Base-by-base conservation (phyloP, 2,329 filamentous ascomycete species). In the Trichophyton equinum region DNA sequence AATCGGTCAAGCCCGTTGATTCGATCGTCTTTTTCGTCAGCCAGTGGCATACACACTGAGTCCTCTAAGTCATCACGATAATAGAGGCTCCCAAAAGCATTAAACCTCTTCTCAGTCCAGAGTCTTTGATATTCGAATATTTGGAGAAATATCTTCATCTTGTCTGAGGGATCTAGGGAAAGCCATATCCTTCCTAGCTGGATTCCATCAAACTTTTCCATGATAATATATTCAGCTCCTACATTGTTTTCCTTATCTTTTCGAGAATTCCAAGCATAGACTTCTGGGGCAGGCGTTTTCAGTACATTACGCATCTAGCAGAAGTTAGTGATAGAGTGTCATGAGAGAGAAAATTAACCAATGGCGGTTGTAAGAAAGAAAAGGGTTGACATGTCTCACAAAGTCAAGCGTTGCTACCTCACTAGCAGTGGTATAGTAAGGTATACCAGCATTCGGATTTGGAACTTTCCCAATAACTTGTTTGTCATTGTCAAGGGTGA, bases 391-490 rank as follows among this genome's bases (percentile, higher is more conserved):
- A 30, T 30, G 27, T 38, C 42, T 36, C 55, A 64, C 58, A 62
- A 72, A 71, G 11, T 73, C 68, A 60, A 74, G 67, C 20, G 72
- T 75, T n/a, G 72, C 73, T 36, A 72, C 72, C 64, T 75, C 73
- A 59, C 68, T 71, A 40, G 73, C 72, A 22, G 69, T 67, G 36
- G 68, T 66, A 8, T 56, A 62, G 22, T 63, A 36, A 13, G 27
- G 27, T 6, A 63, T 58, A 3, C 62, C 60, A 3, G 60, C 60
- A 33, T 63, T 63, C 4, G 62, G 60, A 15, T 63, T 63, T 3
- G 62, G 60, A 13, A 63, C 38, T 33, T 63, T 63, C 3, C 38
- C 62, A 60, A 63, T 42, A 4, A 63, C 62, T 47, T 63, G 44
- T 36, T 40, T 59, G 11, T 57, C 60, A 30, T 57, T 58, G 25